Percentiles rank a stretch among this genome's conserved stretches.
Conservation (phyloP, 768 basidiomycete genomes). For the Leccinum truebloodii region DNA sequence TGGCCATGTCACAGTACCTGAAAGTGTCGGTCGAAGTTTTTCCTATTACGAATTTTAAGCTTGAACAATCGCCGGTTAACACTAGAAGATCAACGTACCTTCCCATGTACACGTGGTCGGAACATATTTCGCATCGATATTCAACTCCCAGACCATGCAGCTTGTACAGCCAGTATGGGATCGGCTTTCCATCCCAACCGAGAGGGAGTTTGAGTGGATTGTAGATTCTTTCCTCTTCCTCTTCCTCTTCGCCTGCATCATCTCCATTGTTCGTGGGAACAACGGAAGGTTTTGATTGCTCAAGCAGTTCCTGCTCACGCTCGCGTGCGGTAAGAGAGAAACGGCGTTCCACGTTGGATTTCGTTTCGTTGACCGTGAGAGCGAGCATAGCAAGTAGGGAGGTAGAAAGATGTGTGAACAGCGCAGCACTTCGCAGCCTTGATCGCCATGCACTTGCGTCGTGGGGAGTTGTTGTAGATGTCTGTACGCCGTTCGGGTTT, state of each 20-base stretch:
- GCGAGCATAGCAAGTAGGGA: conserved; percentile 65
- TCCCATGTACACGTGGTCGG: conserved; percentile 96
- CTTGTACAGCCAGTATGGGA: conserved; percentile 98
- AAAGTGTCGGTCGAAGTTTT: conserved; percentile 96
- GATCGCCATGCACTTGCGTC: conserved; percentile 35
- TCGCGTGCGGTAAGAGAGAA: conserved; percentile 98
- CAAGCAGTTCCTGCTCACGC: conserved; percentile 89
- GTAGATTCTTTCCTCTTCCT: conserved; percentile 95
- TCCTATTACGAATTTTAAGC: conserved; percentile 45
- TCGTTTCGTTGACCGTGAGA: conserved; percentile 79
- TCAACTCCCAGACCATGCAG: conserved; percentile 97
- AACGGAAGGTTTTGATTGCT: conserved; percentile 57
- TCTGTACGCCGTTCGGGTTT: conserved; percentile 35
- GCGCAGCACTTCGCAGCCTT: conserved; percentile 65
- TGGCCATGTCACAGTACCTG: conserved; percentile 51
- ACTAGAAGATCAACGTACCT: conserved; percentile 47
- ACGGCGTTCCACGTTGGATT: conserved; percentile 93
- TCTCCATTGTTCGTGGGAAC: conserved; percentile 44
- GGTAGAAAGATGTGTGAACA: conserved; percentile 68
- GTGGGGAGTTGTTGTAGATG: conserved; percentile 36
- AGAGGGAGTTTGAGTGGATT: conserved; percentile 96
- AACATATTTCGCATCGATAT: conserved; percentile 97
- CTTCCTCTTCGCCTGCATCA: conserved; percentile 75
- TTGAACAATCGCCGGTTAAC: conserved; percentile 17
- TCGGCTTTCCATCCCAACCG: conserved; percentile 98